Percentiles rank a stretch among this genome's conserved stretches.
phyloP scores from a whole-genome alignment of 768 basidiomycete species.

The Lentinula lateritia region DNA sequence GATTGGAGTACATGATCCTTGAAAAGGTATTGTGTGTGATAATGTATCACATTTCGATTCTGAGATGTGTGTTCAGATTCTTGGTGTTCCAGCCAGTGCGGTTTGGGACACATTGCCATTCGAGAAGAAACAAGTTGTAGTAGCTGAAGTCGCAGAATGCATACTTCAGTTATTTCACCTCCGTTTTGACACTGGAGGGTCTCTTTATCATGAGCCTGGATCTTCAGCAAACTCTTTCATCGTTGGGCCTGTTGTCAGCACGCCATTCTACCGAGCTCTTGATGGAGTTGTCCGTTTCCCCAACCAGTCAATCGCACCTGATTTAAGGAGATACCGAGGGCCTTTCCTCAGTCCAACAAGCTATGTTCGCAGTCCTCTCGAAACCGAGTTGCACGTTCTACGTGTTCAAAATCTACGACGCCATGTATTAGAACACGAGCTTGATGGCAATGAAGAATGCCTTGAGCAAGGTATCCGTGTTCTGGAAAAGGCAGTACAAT shows the following conservation, averaged over 20 bases:
- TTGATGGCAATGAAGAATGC: slow-evolving; percentile 6
- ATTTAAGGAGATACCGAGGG: slow-evolving; percentile 7
- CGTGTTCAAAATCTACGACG: not conserved
- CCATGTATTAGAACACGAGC: not conserved
- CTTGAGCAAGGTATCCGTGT: slow-evolving; percentile 11
- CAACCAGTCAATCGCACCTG: not conserved
- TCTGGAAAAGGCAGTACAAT: slow-evolving; percentile 11
- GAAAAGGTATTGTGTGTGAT: slow-evolving; percentile 10
- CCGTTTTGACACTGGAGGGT: slow-evolving; percentile 12
- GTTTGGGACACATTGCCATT: slow-evolving; percentile 12
- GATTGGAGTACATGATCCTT: slow-evolving; percentile 16
- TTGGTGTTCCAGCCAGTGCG: slow-evolving; percentile 10
- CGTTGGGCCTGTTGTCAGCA: slow-evolving; percentile 15
- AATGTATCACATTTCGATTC: not conserved
- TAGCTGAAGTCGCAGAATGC: slow-evolving; percentile 12
- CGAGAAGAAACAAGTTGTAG: slow-evolving; percentile 7
- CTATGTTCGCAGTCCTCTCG: slow-evolving; percentile 8
- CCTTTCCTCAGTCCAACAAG: slow-evolving; percentile 9
- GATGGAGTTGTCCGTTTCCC: slow-evolving; percentile 12
- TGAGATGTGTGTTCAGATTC: slow-evolving; percentile 5
- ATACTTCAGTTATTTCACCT: slow-evolving; percentile 9
- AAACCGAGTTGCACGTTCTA: slow-evolving; percentile 10
- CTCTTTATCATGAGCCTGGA: slow-evolving; percentile 9
- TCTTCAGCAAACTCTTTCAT: not conserved
- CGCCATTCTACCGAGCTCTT: slow-evolving; percentile 14